Evolutionary conservation across 2,329 filamentous ascomycete genomes (phyloP).

Genomic region (Fusarium napiforme): DNA sequence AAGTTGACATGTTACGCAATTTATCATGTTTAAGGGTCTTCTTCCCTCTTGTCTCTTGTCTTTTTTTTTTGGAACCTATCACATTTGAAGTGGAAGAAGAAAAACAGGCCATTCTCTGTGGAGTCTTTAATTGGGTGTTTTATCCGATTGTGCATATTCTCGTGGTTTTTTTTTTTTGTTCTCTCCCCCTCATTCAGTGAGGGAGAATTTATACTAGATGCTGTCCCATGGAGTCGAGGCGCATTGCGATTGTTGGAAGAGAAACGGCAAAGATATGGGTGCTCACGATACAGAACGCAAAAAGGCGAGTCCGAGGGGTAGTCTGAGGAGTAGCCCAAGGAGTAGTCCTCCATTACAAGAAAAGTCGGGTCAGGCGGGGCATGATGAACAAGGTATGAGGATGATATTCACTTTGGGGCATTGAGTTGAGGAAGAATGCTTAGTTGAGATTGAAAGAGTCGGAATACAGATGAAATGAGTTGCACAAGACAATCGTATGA

Average conservation of each 20-base stretch:
- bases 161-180: neutral
- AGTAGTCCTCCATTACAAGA: neutral
- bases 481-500: neutral
- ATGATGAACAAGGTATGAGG: conserved; percentile 23
- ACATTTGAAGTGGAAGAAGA: conserved; percentile 2
- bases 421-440: neutral
- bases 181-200: neutral
- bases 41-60: conserved; percentile 13
- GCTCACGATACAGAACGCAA: neutral
- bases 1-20: neutral
- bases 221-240: neutral
- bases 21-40: neutral
- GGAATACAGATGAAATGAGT: too few relatives aligned
- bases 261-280: conserved; percentile 6
- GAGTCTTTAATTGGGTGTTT: neutral
- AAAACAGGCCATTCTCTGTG: neutral
- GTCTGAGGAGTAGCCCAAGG: conserved; percentile 1
- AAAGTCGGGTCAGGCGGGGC: neutral
- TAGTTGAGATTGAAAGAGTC: neutral
- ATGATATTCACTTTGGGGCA: neutral
- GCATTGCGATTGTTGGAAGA: neutral
- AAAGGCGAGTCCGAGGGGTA: conserved; percentile 8
- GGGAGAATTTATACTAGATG: neutral
- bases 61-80: conserved; percentile 19
- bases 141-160: neutral